Evolutionary conservation across 345 rosid species (phyloP).

Genomic region (Acer yangbiense): DNA sequence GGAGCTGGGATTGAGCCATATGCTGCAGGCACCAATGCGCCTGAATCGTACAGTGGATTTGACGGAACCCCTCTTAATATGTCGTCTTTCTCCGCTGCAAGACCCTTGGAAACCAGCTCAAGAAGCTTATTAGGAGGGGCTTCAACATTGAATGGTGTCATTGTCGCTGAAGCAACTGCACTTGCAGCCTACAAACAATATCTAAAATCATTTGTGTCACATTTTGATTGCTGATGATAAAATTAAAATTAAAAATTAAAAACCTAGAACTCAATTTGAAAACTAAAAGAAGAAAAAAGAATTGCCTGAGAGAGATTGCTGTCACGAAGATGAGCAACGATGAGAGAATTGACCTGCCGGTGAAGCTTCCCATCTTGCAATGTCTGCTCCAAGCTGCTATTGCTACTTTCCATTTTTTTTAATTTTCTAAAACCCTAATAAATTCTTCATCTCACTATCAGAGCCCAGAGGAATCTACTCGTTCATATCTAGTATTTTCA

Average conservation of each 20-base stretch:
- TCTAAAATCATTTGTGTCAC: neutral
- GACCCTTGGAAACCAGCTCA: slow-evolving; percentile 88
- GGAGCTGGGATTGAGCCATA: slow-evolving; percentile 54
- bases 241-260: slow-evolving; percentile 24
- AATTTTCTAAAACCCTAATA: too few relatives aligned
- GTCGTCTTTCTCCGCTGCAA: slow-evolving; percentile 80
- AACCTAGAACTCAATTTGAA: neutral
- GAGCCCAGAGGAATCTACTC: too few relatives aligned
- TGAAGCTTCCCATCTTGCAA: slow-evolving; percentile 69
- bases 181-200: slow-evolving; percentile 60
- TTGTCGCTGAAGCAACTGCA: slow-evolving; percentile 76
- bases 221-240: neutral
- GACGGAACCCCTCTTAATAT: slow-evolving; percentile 51
- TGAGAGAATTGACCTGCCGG: slow-evolving; percentile 70
- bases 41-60: slow-evolving; percentile 40
- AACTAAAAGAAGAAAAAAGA: neutral
- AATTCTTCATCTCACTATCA: too few relatives aligned
- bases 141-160: slow-evolving; percentile 74
- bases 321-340: slow-evolving; percentile 89
- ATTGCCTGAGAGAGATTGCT: slow-evolving; percentile 67
- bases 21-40: slow-evolving; percentile 40
- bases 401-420: slow-evolving; percentile 36
- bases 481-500: too few relatives aligned
- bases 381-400: slow-evolving; percentile 52
- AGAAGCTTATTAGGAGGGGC: slow-evolving; percentile 71